Evolutionary conservation across 306 rosid species (phyloP), one percentile per base, ranked within the genome.

Genomic region (Arachis stenosperma): DNA sequence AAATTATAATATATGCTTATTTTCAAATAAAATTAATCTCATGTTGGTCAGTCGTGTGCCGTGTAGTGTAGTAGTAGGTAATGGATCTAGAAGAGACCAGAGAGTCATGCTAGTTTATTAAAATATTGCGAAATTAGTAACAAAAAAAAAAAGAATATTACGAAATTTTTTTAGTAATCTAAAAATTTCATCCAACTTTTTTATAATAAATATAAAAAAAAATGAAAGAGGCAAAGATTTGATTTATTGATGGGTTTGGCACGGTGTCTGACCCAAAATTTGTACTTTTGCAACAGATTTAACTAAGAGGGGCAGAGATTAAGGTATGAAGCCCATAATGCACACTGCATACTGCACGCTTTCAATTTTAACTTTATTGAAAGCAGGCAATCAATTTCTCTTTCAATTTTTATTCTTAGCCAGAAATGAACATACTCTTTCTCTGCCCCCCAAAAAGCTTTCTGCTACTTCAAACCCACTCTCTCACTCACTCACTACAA

Each of bases 271-370:
- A 12, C 11, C 51, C 12, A 29, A 6, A 6, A 3, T 13, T 8
- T 40, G 67, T 62, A 36, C 65, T 17, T 60, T 60, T 60, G 65
- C 22, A 7, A 36, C 9, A 8, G 57, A 52, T n/a, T 33, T 33
- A 33, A 5, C 10, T 6, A 57, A 57, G n/a, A 39, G 33, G 33
- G 8, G 8, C 8, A 1, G 42, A 29, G 4, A 46, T 9, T 30
- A 6, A 6, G 64, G 33, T 30, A 13, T 13, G 42, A 58, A 60
- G 44, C 40, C 39, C 14, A 29, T 30, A 5, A 3, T 56, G 39
- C 61, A 22, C 61, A 22, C 37, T 22, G 61, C 10, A 27, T 15
- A 37, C 44, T 36, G 65, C 65, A 60, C 43, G 65, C 44, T 60
- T 60, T 12, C n/a, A 57, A 12, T 60, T 12, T 60, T 6, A 36